These are phyloP conservation scores for Xanthoconium stramineum DNA, from an alignment of 768 basidiomycete genomes.

Conservation along the genomic window DNA sequence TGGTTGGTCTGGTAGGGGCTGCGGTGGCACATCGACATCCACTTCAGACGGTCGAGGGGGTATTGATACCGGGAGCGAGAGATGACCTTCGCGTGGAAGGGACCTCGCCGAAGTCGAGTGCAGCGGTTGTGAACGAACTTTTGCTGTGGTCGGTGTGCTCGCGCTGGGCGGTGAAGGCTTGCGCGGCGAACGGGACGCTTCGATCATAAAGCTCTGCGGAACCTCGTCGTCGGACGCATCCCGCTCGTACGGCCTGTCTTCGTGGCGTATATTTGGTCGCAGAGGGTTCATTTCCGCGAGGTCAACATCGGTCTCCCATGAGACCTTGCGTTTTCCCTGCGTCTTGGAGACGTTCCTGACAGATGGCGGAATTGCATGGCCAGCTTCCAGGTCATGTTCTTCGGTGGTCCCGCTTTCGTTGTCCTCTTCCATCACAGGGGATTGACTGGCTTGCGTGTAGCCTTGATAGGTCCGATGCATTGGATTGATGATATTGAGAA, in stretches of 20 bases:
- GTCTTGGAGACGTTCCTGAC: conserved; percentile 32
- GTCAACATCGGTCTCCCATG: conserved; percentile 54
- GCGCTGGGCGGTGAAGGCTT: conserved; percentile 32
- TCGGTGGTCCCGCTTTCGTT: conserved; percentile 42
- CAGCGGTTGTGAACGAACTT: conserved; percentile 47
- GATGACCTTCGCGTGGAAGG: conserved; percentile 35
- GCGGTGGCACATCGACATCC: conserved; percentile 36
- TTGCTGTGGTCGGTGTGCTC: conserved; percentile 32
- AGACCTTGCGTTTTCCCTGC: conserved; percentile 50
- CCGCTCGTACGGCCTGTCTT: conserved; percentile 55
- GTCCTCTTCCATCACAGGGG: conserved; percentile 71
- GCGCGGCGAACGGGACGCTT: conserved; percentile 49
- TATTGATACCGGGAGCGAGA: conserved; percentile 42
- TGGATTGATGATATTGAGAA: conserved; percentile 81
- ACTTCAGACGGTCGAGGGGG: conserved; percentile 68
- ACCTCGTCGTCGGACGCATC: conserved; percentile 81
- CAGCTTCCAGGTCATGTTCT: conserved; percentile 60
- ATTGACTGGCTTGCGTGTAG: conserved; percentile 72
- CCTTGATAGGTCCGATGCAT: conserved; percentile 72
- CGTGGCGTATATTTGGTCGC: conserved; percentile 69
- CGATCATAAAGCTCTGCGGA: conserved; percentile 83
- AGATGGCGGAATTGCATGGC: conserved; percentile 40
- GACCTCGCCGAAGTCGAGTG: conserved; percentile 47
- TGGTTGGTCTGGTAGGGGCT: conserved; percentile 19
- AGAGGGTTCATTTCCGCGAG: conserved; percentile 55